phyloP scores from a whole-genome alignment of 2,329 filamentous ascomycete genomes.

The Metarhizium brunneum region DNA sequence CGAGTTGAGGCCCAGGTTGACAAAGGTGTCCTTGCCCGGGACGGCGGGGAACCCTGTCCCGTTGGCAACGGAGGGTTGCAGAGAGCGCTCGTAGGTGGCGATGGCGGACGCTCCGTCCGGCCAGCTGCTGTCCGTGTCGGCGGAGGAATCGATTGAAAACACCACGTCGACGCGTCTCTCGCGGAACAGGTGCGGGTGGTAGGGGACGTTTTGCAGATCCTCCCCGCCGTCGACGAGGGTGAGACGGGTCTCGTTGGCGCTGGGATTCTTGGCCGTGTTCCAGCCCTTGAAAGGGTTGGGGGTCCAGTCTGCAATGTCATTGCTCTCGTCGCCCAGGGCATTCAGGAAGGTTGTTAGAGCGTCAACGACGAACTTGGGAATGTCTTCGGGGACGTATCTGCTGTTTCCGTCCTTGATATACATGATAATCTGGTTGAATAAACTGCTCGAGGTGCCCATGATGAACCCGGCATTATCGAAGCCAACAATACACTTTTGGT shows the following conservation, averaged over 20 bases:
- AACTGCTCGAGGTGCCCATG: slow-evolving; percentile 71
- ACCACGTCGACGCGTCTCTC: slow-evolving; percentile 50
- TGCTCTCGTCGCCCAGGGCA: slow-evolving; percentile 45
- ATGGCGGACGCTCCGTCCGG: slow-evolving; percentile 52
- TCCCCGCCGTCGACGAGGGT: slow-evolving; percentile 75
- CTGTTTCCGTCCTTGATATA: slow-evolving; percentile 47
- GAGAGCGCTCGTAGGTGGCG: slow-evolving; percentile 47
- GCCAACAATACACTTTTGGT: slow-evolving; percentile 43
- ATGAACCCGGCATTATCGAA: slow-evolving; percentile 75
- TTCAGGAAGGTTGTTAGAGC: slow-evolving; percentile 41
- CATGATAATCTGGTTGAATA: slow-evolving; percentile 68
- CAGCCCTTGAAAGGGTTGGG: slow-evolving; percentile 51
- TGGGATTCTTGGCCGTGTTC: slow-evolving; percentile 34
- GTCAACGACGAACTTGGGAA: slow-evolving; percentile 31
- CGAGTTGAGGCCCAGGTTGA: slow-evolving; percentile 48
- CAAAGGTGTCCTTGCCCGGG: slow-evolving; percentile 45
- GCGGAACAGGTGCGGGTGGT: slow-evolving; percentile 51
- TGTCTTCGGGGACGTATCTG: slow-evolving; percentile 40
- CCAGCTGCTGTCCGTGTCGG: slow-evolving; percentile 48
- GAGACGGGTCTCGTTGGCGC: slow-evolving; percentile 39
- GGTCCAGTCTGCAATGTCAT: slow-evolving; percentile 67
- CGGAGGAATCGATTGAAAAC: slow-evolving; percentile 55
- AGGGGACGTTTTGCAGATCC: slow-evolving; percentile 70
- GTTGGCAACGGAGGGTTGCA: slow-evolving; percentile 35
- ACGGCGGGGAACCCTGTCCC: slow-evolving; percentile 50